phyloP scores from a whole-genome alignment of 306 rosid species.

The Pyrus communis region DNA sequence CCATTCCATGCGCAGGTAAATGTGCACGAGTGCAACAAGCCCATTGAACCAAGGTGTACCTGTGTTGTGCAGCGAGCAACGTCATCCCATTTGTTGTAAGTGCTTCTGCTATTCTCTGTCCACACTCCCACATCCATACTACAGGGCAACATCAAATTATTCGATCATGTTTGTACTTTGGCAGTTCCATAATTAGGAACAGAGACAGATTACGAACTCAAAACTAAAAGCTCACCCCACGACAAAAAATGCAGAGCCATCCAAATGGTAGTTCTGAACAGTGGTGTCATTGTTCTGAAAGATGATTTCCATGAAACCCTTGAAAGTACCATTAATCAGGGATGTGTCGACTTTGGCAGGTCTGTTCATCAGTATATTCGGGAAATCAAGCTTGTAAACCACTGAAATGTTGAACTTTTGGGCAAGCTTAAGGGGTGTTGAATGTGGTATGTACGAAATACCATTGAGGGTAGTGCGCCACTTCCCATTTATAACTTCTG shows the following conservation, averaged over 20 bases:
- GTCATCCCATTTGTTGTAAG: conserved; percentile 77
- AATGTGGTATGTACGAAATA: conserved; percentile 71
- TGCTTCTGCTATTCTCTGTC: conserved; percentile 78
- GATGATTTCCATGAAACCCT: conserved; percentile 78
- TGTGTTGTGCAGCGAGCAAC: conserved; percentile 78
- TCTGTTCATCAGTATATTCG: conserved; percentile 64
- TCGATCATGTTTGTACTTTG: conserved; percentile 1
- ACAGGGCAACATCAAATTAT: conserved; percentile 28
- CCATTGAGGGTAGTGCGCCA: conserved; percentile 82
- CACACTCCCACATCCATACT: conserved; percentile 87
- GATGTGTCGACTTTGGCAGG: conserved; percentile 66
- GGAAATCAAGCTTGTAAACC: conserved; percentile 72
- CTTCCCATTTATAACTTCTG: conserved; percentile 66
- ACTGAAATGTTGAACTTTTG: conserved; percentile 68
- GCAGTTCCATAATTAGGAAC: neutral
- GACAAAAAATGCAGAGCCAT: conserved; percentile 80
- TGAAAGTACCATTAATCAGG: conserved; percentile 64
- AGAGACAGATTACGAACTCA: neutral
- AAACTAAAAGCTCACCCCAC: conserved; percentile 61
- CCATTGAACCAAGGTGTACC: conserved; percentile 25
- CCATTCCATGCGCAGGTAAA: neutral
- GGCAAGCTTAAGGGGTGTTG: conserved; percentile 68
- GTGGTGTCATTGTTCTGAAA: conserved; percentile 78
- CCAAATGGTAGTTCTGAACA: conserved; percentile 75
- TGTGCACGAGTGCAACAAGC: neutral